phyloP scores from a whole-genome alignment of 257 asterid species.

The Gynochthodes officinalis region DNA sequence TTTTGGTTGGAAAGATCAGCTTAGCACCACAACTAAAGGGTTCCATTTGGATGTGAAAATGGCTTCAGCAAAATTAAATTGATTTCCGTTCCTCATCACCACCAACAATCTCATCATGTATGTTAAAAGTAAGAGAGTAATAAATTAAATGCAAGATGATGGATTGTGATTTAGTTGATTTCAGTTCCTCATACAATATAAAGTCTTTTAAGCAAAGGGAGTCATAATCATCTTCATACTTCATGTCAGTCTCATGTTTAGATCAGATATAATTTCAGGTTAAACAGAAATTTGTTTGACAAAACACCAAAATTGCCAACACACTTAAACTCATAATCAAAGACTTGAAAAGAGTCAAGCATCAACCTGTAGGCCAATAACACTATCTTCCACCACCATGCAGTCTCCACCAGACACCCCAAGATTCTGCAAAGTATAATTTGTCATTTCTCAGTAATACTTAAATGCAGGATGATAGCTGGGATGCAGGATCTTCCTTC shows the following conservation, averaged over 20 bases:
- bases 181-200: neutral
- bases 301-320: neutral
- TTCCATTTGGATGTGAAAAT: neutral
- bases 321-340: neutral
- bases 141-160: too few relatives aligned
- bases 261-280: neutral
- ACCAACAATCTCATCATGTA: neutral
- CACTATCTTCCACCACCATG: slow-evolving; percentile 93
- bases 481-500: slow-evolving; percentile 9
- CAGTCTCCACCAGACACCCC: slow-evolving; percentile 67
- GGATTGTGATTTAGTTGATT: too few relatives aligned
- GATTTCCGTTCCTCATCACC: neutral
- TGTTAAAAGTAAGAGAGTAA: neutral
- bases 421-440: slow-evolving; percentile 47
- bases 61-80: neutral
- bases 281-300: neutral
- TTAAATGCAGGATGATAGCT: neutral
- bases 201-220: neutral
- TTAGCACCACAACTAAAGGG: neutral
- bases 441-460: slow-evolving; percentile 10
- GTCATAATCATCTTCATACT: neutral
- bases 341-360: neutral
- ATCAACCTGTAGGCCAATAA: slow-evolving; percentile 90
- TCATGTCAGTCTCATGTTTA: slow-evolving; percentile 1
- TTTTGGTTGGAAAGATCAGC: neutral